Conservation (phyloP, 1,284 basidiomycete genomes). For the Erythrobasidium hasegawianum region DNA sequence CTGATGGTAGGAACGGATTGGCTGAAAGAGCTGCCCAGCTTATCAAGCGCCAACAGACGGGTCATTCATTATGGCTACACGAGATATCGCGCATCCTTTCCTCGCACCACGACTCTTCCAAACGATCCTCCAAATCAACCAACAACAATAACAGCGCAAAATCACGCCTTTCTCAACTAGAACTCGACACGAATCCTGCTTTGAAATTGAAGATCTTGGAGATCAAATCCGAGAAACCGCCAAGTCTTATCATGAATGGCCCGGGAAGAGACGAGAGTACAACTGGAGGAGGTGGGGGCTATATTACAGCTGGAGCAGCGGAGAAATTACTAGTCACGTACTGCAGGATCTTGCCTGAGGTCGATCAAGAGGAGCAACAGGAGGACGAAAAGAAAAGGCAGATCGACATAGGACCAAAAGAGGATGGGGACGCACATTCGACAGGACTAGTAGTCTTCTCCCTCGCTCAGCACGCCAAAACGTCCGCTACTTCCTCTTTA, state of each 20-base stretch:
- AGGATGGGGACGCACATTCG: slow-evolving; percentile 1
- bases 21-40: slow-evolving; percentile 21
- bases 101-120: neutral
- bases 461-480: slow-evolving; percentile 10
- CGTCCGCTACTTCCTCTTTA: neutral
- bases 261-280: neutral
- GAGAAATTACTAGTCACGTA: slow-evolving; percentile 27
- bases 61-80: slow-evolving; percentile 27
- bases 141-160: neutral
- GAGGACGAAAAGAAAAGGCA: neutral
- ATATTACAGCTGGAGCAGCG: slow-evolving; percentile 28
- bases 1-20: neutral
- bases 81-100: slow-evolving; percentile 27
- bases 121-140: neutral
- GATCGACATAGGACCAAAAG: neutral
- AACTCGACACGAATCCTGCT: slow-evolving; percentile 17
- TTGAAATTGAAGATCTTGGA: slow-evolving; percentile 18
- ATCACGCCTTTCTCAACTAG: neutral
- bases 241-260: slow-evolving; percentile 5
- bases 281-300: slow-evolving; percentile 13
- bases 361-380: neutral
- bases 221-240: slow-evolving; percentile 10
- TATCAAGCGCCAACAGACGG: slow-evolving; percentile 30
- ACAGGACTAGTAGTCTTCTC: slow-evolving; percentile 31
- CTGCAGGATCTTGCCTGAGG: slow-evolving; percentile 15